Evolutionary conservation across 768 basidiomycete species (phyloP).

Genomic region (Baorangia bicolor): DNA sequence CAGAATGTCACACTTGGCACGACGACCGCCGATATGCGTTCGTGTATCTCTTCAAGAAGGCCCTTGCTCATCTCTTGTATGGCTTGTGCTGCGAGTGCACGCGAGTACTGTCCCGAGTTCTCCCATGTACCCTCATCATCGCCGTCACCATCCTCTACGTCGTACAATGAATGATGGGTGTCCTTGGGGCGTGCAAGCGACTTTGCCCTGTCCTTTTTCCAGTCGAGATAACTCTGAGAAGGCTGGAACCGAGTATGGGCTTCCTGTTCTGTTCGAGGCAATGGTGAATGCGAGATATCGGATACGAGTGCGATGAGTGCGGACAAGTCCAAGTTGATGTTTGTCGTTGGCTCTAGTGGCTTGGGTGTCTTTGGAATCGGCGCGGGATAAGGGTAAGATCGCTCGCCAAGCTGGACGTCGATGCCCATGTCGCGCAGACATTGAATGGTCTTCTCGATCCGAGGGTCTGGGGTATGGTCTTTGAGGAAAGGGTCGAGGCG

Average conservation of each 20-base stretch:
- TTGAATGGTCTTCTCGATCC: constrained; percentile 61
- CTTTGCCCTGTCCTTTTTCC: constrained; percentile 44
- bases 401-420: constrained; percentile 64
- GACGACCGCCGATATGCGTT: constrained; percentile 36
- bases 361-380: background rate
- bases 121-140: constrained; percentile 12
- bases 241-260: constrained; percentile 66
- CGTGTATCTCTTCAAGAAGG: constrained; percentile 61
- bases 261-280: constrained; percentile 57
- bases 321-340: constrained; percentile 82
- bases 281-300: constrained; percentile 71
- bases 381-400: constrained; percentile 22
- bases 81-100: constrained; percentile 70
- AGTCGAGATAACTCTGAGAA: constrained; percentile 53
- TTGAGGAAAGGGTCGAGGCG: constrained; percentile 51
- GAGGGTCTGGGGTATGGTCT: constrained; percentile 41
- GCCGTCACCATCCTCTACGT: background rate
- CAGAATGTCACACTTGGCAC: constrained; percentile 56
- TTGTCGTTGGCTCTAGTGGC: constrained; percentile 46
- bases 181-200: constrained; percentile 6
- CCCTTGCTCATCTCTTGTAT: constrained; percentile 70
- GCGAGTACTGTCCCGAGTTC: constrained; percentile 55
- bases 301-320: constrained; percentile 82
- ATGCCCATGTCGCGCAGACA: constrained; percentile 61
- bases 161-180: background rate